phyloP scores from a whole-genome alignment of 805 yeast species.

The Saccharomycopsis capsularis region DNA sequence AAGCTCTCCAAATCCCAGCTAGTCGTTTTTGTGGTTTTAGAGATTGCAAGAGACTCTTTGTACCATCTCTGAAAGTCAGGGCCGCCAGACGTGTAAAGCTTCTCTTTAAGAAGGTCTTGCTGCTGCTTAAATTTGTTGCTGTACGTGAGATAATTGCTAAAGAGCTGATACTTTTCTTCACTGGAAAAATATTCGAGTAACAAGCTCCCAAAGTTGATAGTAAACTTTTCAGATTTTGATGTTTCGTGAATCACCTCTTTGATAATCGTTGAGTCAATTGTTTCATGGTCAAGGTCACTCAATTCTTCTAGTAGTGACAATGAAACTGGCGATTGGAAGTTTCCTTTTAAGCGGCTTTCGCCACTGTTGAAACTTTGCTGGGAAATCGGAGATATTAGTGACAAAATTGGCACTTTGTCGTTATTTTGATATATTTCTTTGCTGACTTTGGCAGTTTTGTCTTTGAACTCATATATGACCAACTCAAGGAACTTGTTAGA shows the following conservation, averaged over 20 bases:
- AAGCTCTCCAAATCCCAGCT: constrained; percentile 37
- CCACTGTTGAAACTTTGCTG: no score
- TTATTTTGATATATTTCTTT: not conserved
- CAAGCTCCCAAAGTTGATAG: not conserved
- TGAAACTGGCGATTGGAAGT: constrained; percentile 17
- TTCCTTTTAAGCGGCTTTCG: no score
- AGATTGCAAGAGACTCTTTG: constrained; percentile 26
- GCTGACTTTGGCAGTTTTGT: constrained; percentile 17
- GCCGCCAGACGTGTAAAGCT: constrained; percentile 24
- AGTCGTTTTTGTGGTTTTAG: constrained; percentile 26
- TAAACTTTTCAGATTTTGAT: not conserved
- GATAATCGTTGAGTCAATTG: not conserved
- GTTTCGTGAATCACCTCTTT: not conserved
- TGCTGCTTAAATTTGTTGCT: constrained; percentile 25
- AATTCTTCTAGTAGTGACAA: constrained; percentile 21
- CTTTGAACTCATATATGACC: not conserved
- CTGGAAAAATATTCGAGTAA: not conserved
- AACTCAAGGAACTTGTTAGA: constrained; percentile 25
- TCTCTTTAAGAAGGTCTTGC: constrained; percentile 24
- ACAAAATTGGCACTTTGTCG: constrained; percentile 19
- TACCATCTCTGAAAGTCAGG: constrained; percentile 30
- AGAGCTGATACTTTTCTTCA: constrained; percentile 25
- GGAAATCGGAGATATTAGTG: constrained; percentile 25
- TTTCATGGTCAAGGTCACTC: not conserved
- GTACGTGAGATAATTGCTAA: constrained; percentile 29